These are phyloP conservation scores for Talaromyces ruber DNA, from an alignment of 495 filamentous ascomycete genomes.

Conservation along the genomic window DNA sequence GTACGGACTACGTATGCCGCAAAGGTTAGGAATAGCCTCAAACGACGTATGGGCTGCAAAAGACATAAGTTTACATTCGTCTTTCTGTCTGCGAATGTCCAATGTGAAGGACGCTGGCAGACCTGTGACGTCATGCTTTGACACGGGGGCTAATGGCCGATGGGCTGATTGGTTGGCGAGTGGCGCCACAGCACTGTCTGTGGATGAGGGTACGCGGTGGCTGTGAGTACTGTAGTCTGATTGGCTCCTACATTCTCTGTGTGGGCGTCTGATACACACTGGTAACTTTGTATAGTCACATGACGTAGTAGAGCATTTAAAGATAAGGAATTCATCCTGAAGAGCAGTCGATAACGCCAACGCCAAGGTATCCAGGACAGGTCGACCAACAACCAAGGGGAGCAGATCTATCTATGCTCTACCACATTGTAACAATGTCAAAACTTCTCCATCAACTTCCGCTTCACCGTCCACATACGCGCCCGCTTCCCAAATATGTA, in stretches of 20 bases:
- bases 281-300: too few species aligned
- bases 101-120: not conserved
- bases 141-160: not conserved
- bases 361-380: not conserved
- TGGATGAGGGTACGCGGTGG: not conserved
- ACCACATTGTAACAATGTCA: constrained; percentile 20
- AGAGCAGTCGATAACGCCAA: not conserved
- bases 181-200: not conserved
- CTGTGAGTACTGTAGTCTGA: not conserved
- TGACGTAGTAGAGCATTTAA: too few species aligned
- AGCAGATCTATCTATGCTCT: not conserved
- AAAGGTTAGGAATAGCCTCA: not conserved
- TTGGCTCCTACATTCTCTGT: too few species aligned
- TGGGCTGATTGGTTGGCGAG: not conserved
- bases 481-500: constrained; percentile 92
- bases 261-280: too few species aligned
- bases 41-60: not conserved
- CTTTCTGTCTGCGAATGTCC: not conserved
- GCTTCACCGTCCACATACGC: constrained; percentile 93
- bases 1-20: not conserved
- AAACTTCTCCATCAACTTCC: constrained; percentile 84
- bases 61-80: too few species aligned
- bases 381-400: not conserved
- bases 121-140: not conserved
- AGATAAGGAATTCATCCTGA: too few species aligned